phyloP scores from a whole-genome alignment of 2,329 filamentous ascomycete species.

The Arthrobotrys pseudoclavata region DNA sequence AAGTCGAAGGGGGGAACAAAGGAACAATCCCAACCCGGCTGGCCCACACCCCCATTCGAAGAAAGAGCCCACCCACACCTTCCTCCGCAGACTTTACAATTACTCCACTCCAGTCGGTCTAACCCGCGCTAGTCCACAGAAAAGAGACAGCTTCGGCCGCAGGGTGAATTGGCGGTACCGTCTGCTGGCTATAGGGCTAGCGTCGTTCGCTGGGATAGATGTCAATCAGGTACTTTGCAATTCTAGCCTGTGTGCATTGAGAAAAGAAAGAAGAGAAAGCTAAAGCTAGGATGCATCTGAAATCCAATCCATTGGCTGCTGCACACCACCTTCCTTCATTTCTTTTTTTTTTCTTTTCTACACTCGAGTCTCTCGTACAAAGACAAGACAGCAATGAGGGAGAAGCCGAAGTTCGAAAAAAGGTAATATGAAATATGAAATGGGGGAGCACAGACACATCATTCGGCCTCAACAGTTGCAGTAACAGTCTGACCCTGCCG shows the following conservation, averaged over 20 bases:
- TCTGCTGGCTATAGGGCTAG: slow-evolving; percentile 28
- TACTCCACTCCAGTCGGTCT: background rate
- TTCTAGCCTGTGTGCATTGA: slow-evolving; percentile 21
- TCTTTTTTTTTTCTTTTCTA: slow-evolving; percentile 1
- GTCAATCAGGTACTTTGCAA: background rate
- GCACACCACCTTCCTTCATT: slow-evolving; percentile 7
- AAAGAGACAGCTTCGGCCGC: background rate
- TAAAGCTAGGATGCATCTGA: slow-evolving; percentile 28
- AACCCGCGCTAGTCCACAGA: slow-evolving; percentile 10
- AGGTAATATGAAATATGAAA: background rate
- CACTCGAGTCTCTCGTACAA: slow-evolving; percentile 1
- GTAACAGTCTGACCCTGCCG: slow-evolving; percentile 3
- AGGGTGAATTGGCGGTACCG: slow-evolving; percentile 46
- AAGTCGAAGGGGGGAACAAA: background rate
- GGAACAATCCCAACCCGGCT: background rate
- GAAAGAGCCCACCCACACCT: background rate
- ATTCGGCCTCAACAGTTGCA: slow-evolving; percentile 16
- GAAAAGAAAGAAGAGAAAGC: background rate
- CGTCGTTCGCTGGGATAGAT: slow-evolving; percentile 9
- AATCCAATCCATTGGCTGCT: slow-evolving; percentile 27
- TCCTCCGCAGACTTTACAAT: background rate
- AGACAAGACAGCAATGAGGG: background rate
- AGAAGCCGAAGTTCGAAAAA: background rate
- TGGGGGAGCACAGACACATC: slow-evolving; percentile 46
- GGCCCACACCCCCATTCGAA: background rate